phyloP scores from a whole-genome alignment of 306 rosid species.

The Calophaca sinica region DNA sequence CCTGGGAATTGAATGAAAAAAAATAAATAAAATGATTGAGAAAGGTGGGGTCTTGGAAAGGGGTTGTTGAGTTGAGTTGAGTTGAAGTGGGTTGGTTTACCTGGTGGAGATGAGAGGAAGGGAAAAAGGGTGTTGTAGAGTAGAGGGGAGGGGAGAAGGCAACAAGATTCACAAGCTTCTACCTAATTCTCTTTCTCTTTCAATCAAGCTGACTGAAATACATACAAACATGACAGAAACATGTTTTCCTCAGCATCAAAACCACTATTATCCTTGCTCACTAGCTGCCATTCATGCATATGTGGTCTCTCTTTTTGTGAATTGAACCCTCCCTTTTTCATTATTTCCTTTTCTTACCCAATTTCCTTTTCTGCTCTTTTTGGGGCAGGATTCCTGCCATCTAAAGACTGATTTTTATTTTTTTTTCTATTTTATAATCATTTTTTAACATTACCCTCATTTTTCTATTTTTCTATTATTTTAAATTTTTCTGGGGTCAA shows the following conservation, averaged over 20 bases:
- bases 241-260: slow-evolving; percentile 40
- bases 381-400: too few species aligned
- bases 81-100: slow-evolving; percentile 31
- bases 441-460: too few species aligned
- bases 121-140: too few species aligned
- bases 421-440: too few species aligned
- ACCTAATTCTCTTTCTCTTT: too few species aligned
- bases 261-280: slow-evolving; percentile 37
- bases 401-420: too few species aligned
- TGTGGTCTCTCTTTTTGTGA: neutral
- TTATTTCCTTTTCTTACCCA: slow-evolving; percentile 1
- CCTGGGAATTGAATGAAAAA: neutral
- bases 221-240: slow-evolving; percentile 36
- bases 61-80: neutral
- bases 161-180: slow-evolving; percentile 8
- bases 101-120: slow-evolving; percentile 40
- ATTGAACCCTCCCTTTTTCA: neutral
- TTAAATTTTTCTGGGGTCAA: too few species aligned
- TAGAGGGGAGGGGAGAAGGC: slow-evolving; percentile 44
- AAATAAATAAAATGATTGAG: neutral
- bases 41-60: neutral
- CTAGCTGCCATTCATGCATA: slow-evolving; percentile 23
- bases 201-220: neutral
- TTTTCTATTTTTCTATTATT: too few species aligned
- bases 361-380: neutral